Conservation (phyloP, 129 eudicot genomes). For the Apium graveolens region DNA sequence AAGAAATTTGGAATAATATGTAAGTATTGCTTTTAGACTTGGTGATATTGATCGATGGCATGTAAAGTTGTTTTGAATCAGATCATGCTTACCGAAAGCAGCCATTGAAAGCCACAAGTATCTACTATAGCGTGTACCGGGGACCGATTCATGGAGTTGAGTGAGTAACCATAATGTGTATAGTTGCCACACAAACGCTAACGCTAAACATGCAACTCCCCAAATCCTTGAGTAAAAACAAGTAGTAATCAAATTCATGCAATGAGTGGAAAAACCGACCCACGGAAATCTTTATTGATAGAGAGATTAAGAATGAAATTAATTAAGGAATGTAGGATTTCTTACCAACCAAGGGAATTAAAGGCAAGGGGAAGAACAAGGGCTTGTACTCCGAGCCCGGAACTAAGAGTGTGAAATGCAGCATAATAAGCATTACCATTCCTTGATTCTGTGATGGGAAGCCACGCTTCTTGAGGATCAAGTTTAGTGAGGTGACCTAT, state of each 20-base stretch:
- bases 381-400: conserved; percentile 78
- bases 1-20: too few relatives aligned
- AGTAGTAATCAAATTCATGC: not conserved
- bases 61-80: not conserved
- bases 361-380: conserved; percentile 76
- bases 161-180: conserved; percentile 78
- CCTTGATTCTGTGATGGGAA: conserved; percentile 77
- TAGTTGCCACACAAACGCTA: conserved; percentile 71
- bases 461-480: conserved; percentile 81
- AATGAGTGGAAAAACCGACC: too few relatives aligned
- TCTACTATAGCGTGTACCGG: conserved; percentile 71
- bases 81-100: conserved; percentile 60
- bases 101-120: conserved; percentile 72
- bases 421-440: conserved; percentile 77
- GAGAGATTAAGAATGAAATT: too few relatives aligned
- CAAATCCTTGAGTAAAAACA: conserved; percentile 33
- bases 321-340: not conserved
- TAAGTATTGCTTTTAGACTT: not conserved
- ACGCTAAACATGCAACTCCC: conserved; percentile 49
- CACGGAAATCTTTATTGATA: too few relatives aligned
- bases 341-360: conserved; percentile 66
- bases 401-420: conserved; percentile 70
- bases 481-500: conserved; percentile 51
- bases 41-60: not conserved
- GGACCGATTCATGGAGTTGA: conserved; percentile 74